Conservation (phyloP, 441 rosid genomes). For the Pelargonium australe region DNA sequence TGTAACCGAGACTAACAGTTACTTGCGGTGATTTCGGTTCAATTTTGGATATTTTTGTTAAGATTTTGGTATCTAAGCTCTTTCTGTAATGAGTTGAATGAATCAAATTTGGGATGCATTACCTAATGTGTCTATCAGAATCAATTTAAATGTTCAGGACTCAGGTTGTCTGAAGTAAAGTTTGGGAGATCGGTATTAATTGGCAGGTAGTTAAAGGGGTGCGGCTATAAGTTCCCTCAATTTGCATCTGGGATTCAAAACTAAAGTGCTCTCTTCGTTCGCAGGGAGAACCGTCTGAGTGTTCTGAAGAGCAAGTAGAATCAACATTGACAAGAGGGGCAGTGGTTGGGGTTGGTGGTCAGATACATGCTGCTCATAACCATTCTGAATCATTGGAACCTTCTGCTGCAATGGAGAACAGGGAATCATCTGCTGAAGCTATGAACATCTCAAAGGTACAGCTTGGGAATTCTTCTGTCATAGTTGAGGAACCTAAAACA, state of each 20-base stretch:
- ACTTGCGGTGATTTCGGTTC: background rate
- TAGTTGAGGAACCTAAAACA: constrained; percentile 11
- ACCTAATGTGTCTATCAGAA: constrained; percentile 2
- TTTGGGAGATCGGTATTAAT: too few relatives aligned
- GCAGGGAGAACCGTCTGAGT: constrained; percentile 26
- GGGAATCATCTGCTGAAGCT: constrained; percentile 13
- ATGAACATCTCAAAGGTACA: constrained; percentile 13
- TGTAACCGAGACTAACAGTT: background rate
- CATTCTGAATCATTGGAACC: constrained; percentile 12
- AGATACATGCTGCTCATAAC: constrained; percentile 15
- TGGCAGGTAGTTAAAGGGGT: too few relatives aligned
- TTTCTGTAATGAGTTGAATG: too few relatives aligned
- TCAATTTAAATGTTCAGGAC: background rate
- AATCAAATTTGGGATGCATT: too few relatives aligned
- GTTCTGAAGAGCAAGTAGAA: constrained; percentile 27
- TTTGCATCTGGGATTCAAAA: background rate
- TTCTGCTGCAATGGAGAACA: constrained; percentile 14
- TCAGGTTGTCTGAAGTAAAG: background rate
- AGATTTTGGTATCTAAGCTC: too few relatives aligned
- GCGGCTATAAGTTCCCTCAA: background rate
- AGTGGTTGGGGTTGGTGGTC: constrained; percentile 12
- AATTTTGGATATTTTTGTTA: background rate
- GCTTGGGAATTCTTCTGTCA: constrained; percentile 10
- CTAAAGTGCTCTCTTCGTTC: constrained; percentile 14
- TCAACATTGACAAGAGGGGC: constrained; percentile 17